These are phyloP conservation scores for Aspergillus sp. DNA, from an alignment of 2,329 filamentous ascomycete species.

Conservation along the genomic window DNA sequence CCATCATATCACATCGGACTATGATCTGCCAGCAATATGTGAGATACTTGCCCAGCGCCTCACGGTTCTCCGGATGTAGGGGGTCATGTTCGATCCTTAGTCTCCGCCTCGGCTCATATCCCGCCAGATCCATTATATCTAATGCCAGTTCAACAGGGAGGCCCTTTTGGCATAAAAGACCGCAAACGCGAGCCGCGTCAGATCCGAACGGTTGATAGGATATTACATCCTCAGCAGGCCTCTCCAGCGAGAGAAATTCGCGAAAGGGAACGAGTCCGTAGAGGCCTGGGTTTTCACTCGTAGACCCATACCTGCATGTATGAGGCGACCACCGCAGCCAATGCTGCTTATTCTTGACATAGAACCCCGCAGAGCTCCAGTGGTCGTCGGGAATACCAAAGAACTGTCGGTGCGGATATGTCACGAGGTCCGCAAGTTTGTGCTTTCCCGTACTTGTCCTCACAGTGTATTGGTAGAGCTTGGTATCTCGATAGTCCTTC, in stretches of 20 bases:
- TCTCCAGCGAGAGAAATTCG: background rate
- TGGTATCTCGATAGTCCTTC: slow-evolving; percentile 5
- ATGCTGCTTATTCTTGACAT: background rate
- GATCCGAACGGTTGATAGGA: background rate
- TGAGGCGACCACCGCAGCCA: background rate
- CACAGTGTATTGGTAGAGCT: background rate
- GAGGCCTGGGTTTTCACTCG: background rate
- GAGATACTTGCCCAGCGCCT: slow-evolving; percentile 3
- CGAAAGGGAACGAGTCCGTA: background rate
- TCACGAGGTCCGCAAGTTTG: background rate
- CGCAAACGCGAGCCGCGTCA: background rate
- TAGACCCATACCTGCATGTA: background rate
- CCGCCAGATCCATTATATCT: background rate
- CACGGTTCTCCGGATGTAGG: slow-evolving; percentile 1
- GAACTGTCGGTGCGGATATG: slow-evolving; percentile 5
- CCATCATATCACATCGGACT: slow-evolving; percentile 10
- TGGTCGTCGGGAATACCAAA: slow-evolving; percentile 3
- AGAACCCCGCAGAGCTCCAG: background rate
- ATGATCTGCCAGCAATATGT: slow-evolving; percentile 5
- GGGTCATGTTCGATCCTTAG: slow-evolving; percentile 6
- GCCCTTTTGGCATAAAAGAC: background rate
- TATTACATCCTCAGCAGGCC: background rate
- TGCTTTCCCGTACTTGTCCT: background rate
- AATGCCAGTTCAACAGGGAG: slow-evolving; percentile 1
- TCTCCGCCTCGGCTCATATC: background rate